Conservation (phyloP, 768 basidiomycete genomes). For the Tylopilus sp. region DNA sequence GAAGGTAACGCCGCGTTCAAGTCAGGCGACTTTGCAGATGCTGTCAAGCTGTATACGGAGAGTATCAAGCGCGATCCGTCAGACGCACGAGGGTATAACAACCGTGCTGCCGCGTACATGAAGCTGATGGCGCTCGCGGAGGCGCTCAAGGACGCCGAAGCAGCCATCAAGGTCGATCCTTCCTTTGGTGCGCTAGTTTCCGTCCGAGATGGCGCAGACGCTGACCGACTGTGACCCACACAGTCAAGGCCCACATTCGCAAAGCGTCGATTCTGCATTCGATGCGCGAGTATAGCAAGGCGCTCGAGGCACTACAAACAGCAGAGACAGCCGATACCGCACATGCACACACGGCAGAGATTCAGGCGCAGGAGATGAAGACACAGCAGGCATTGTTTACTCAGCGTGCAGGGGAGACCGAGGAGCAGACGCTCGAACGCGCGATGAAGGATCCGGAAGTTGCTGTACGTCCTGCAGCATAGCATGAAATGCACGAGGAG, state of each 20-base stretch:
- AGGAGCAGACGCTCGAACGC: conserved; percentile 88
- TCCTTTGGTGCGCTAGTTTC: conserved; percentile 57
- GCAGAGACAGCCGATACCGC: conserved; percentile 79
- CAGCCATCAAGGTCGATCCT: conserved; percentile 89
- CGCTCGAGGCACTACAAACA: conserved; percentile 76
- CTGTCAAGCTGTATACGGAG: conserved; percentile 92
- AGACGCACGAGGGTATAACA: conserved; percentile 94
- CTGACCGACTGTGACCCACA: neutral
- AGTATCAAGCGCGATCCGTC: conserved; percentile 92
- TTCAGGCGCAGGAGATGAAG: conserved; percentile 77
- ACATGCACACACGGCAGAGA: conserved; percentile 79
- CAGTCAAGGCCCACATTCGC: conserved; percentile 92
- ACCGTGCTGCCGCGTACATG: conserved; percentile 96
- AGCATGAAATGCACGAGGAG: neutral
- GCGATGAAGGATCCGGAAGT: conserved; percentile 99
- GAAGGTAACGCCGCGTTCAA: conserved; percentile 94
- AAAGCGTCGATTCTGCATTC: conserved; percentile 81
- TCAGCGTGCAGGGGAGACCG: conserved; percentile 80
- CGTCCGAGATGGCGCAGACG: neutral
- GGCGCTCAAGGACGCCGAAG: conserved; percentile 92
- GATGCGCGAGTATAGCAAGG: conserved; percentile 91
- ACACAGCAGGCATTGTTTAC: conserved; percentile 72
- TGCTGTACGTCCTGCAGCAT: conserved; percentile 61
- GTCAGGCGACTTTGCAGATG: conserved; percentile 83
- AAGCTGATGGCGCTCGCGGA: conserved; percentile 93